Evolutionary conservation across 2,329 filamentous ascomycete species (phyloP).

Genomic region (Monilinia vaccinii-corymbosi): DNA sequence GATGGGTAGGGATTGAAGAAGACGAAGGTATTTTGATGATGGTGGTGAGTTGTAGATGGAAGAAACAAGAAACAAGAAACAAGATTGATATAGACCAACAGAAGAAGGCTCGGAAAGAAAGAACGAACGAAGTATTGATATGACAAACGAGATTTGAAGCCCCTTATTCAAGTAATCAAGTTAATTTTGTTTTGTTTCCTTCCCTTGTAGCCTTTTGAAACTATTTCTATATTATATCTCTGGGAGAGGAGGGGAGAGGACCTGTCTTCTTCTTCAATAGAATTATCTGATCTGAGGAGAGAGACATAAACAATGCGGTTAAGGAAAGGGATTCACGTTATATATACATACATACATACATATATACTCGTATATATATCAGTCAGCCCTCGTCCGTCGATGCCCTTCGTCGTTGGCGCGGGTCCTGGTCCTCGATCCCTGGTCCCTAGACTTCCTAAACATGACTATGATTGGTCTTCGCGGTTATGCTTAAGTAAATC

Average conservation of each 20-base stretch:
- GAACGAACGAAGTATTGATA: background rate
- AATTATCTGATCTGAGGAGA: background rate
- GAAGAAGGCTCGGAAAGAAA: background rate
- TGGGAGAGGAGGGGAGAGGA: background rate
- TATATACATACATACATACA: background rate
- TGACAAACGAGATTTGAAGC: background rate
- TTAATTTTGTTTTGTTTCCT: background rate
- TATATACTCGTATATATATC: too few relatives aligned
- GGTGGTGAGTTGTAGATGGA: background rate
- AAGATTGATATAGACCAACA: background rate
- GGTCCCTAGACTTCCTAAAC: too few relatives aligned
- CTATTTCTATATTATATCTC: background rate
- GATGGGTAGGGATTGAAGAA: background rate
- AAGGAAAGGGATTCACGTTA: slow-evolving; percentile 1
- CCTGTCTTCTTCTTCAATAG: background rate
- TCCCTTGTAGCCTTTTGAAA: background rate
- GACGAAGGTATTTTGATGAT: background rate
- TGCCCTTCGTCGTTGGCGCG: too few relatives aligned
- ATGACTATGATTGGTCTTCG: too few relatives aligned
- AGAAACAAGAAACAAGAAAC: background rate
- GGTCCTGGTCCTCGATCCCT: too few relatives aligned
- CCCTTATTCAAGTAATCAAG: background rate
- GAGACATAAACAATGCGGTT: background rate
- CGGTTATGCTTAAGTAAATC: too few relatives aligned
- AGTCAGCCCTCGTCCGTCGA: too few relatives aligned